A percentile compares a stretch with the other conserved stretches of the same genome.
phyloP scores from a whole-genome alignment of 768 basidiomycete species.

The Trametes elegans region DNA sequence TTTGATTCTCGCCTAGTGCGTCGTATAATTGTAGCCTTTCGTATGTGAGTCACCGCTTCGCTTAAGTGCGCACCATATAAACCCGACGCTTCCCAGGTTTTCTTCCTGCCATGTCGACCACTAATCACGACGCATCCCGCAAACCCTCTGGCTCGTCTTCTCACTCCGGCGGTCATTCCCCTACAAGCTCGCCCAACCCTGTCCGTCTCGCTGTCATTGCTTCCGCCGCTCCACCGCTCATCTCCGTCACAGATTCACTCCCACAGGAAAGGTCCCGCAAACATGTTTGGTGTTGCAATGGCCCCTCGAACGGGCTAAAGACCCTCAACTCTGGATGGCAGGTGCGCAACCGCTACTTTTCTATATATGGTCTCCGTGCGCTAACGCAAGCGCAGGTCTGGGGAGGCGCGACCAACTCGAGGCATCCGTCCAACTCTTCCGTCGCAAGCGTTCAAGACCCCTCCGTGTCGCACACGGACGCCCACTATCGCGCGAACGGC shows the following conservation, averaged over 20 bases:
- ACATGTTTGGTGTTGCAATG: conserved; percentile 55
- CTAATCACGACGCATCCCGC: conserved; percentile 41
- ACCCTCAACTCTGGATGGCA: conserved; percentile 65
- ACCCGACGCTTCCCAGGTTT: conserved; percentile 10
- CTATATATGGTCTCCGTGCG: neutral
- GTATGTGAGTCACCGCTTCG: conserved; percentile 20
- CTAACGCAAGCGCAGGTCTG: conserved; percentile 48
- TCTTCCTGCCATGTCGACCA: conserved; percentile 27
- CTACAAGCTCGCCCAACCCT: conserved; percentile 55
- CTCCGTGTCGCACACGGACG: conserved; percentile 43
- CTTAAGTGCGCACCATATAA: conserved; percentile 14
- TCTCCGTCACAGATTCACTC: conserved; percentile 8
- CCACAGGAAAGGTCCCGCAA: conserved; percentile 47
- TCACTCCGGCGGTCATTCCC: conserved; percentile 61
- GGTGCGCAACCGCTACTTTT: conserved; percentile 38
- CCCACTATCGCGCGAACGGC: conserved; percentile 44
- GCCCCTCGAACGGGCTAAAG: conserved; percentile 47
- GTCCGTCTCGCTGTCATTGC: conserved; percentile 44
- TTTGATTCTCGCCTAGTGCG: conserved; percentile 8
- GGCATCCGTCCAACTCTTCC: conserved; percentile 64
- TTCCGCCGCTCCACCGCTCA: conserved; percentile 19
- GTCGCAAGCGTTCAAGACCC: conserved; percentile 51
- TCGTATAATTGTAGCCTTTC: conserved; percentile 18
- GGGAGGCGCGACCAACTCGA: conserved; percentile 47
- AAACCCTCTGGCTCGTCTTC: conserved; percentile 72